Evolutionary conservation across 306 rosid genomes (phyloP), one percentile per base, ranked within the genome.

Genomic region (Vigna unguiculata): DNA sequence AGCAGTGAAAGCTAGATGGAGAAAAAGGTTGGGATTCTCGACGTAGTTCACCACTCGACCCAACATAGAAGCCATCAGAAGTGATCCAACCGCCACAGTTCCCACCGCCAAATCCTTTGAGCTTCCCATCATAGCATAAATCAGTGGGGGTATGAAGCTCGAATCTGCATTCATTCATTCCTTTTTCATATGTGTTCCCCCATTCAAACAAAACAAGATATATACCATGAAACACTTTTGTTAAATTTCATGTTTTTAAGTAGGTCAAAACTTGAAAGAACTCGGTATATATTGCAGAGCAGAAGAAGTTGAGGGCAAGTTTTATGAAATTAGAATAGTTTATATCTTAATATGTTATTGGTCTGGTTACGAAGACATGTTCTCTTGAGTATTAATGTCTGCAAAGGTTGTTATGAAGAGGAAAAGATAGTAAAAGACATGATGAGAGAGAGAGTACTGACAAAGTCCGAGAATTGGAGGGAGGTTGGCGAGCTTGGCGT

Each of bases 401-500:
- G 48, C 16, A 43, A 43, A 43, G 48, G 13, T 3, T 43, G 11
- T 28, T 28, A 28, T 28, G 32, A 28, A 28, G 32, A 28, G 32
- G 32, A 28, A 28, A 5, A 28, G 4, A 28, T 28, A 28, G 32
- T 28, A 28, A 28, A 28, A 28, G 32, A 28, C 5, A 28, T 49
- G 24, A 17, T 0, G 28, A 4, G 12, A 0, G 59, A 8, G 4
- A 28, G 17, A 21, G 20, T 13, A 15, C 7, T 86, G 22, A 95
- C 98, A 95, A 4, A 95, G 93, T 59, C 99, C 99, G 14, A 92
- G 91, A 63, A 95, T 89, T 0, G 97, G 99, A 19, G 99, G 99
- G 67, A 95, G 83, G 79, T 87, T 90, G 17, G 97, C 99, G 0
- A 95, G 97, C 80, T 90, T 95, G 45, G 99, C 99, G 14, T 95